Evolutionary conservation across 2,329 filamentous ascomycete species (phyloP).

Genomic region (Xylariaceae sp.): DNA sequence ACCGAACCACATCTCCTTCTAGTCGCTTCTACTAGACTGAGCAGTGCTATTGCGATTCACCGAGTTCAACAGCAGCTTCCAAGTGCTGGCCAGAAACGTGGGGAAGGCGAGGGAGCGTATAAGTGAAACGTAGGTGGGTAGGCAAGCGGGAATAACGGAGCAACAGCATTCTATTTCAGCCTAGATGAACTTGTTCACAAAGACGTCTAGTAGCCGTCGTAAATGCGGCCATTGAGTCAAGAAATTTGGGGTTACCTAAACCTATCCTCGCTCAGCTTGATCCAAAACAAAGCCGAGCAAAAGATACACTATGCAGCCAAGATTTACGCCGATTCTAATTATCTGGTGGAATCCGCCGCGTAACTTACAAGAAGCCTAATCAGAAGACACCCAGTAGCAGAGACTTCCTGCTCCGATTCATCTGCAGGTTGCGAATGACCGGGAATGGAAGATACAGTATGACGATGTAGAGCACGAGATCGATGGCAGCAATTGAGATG

Average conservation of each 20-base stretch:
- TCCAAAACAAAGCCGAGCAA: slow-evolving; percentile 3
- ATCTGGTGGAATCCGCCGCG: slow-evolving; percentile 1
- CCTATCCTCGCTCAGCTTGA: background rate
- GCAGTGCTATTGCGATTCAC: background rate
- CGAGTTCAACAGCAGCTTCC: no score
- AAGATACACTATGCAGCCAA: slow-evolving; percentile 1
- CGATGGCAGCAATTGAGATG: slow-evolving; percentile 1
- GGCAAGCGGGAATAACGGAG: slow-evolving; percentile 3
- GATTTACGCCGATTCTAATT: background rate
- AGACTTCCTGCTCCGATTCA: background rate
- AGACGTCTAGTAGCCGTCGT: slow-evolving; percentile 4
- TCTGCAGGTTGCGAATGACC: slow-evolving; percentile 1
- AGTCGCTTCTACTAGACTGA: slow-evolving; percentile 2
- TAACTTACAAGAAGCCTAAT: slow-evolving; percentile 5
- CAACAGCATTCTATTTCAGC: slow-evolving; percentile 3
- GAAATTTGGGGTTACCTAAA: background rate
- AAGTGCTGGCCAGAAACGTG: no score
- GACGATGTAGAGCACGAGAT: slow-evolving; percentile 4
- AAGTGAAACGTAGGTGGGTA: background rate
- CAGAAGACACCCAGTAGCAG: slow-evolving; percentile 5
- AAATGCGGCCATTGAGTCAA: background rate
- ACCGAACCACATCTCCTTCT: slow-evolving; percentile 1
- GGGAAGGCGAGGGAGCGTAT: no score
- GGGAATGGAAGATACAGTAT: slow-evolving; percentile 2
- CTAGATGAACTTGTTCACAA: slow-evolving; percentile 3